These are phyloP conservation scores for Gypsophila paniculata DNA, from an alignment of 179 eudicot genomes.

Conservation along the genomic window DNA sequence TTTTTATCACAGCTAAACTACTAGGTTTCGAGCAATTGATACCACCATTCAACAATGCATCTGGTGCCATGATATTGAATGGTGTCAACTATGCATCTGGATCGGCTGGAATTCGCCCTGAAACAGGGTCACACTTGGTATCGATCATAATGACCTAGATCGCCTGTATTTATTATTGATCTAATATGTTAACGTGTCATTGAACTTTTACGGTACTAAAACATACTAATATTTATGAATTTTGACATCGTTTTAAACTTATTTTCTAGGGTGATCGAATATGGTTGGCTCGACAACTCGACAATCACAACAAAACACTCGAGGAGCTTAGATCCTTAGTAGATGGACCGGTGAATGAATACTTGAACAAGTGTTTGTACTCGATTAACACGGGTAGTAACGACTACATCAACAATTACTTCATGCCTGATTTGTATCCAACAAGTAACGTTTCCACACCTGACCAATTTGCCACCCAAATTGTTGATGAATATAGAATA, in stretches of 20 bases:
- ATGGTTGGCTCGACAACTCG: conserved; percentile 22
- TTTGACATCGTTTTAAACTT: no score
- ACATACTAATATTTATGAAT: no score
- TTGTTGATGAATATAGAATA: conserved; percentile 22
- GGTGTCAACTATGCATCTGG: conserved; percentile 36
- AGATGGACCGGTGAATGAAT: conserved; percentile 9
- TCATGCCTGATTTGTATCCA: conserved; percentile 21
- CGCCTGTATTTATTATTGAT: no score
- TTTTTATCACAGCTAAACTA: conserved; percentile 29
- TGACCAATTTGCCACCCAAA: conserved; percentile 20
- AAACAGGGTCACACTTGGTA: conserved; percentile 38
- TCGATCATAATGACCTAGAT: neutral
- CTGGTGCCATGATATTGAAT: conserved; percentile 18
- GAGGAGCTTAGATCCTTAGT: conserved; percentile 12
- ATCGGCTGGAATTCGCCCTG: conserved; percentile 36
- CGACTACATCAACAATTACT: conserved; percentile 39
- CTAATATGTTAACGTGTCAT: no score
- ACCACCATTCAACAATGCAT: conserved; percentile 32
- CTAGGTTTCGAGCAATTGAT: conserved; percentile 34
- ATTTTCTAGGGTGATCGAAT: conserved; percentile 27
- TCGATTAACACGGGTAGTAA: conserved; percentile 35
- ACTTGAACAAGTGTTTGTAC: conserved; percentile 30
- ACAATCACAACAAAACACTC: conserved; percentile 4
- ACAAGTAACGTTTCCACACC: conserved; percentile 14
- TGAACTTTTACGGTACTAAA: no score